phyloP scores from a whole-genome alignment of 148 eudicot genomes.

The Vaccinium darrowii region DNA sequence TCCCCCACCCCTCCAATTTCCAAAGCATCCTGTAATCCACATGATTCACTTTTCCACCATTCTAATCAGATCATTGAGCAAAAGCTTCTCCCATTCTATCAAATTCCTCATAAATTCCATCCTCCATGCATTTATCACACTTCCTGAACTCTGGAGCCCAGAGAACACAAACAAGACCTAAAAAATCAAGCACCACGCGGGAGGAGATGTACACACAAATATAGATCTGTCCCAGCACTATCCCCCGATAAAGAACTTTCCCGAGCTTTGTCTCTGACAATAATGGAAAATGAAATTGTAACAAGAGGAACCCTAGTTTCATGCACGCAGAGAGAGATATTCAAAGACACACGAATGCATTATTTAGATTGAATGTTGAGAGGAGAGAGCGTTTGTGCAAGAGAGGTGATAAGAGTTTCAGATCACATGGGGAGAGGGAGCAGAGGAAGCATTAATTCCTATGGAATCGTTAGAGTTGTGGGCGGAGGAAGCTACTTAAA shows the following conservation, averaged over 20 bases:
- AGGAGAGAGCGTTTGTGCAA: neutral
- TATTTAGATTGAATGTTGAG: neutral
- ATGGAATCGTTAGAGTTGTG: neutral
- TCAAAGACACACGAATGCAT: too few species aligned
- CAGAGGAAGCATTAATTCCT: too few species aligned
- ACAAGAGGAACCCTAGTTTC: neutral
- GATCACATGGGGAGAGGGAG: neutral
- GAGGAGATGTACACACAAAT: neutral
- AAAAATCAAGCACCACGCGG: neutral
- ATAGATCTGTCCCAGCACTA: neutral
- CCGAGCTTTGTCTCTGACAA: neutral
- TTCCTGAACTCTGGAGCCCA: neutral
- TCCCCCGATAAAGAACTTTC: neutral
- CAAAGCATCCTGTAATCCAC: neutral
- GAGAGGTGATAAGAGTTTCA: neutral
- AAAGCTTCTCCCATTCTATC: neutral
- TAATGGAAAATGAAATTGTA: neutral
- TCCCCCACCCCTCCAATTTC: neutral
- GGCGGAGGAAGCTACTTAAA: neutral
- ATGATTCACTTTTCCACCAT: neutral
- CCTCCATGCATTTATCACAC: neutral
- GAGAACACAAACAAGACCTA: neutral
- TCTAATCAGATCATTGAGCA: neutral
- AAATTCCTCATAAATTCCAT: neutral
- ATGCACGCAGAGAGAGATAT: neutral